Base-by-base conservation (phyloP, 129 eudicot species). In the Sambucus nigra region DNA sequence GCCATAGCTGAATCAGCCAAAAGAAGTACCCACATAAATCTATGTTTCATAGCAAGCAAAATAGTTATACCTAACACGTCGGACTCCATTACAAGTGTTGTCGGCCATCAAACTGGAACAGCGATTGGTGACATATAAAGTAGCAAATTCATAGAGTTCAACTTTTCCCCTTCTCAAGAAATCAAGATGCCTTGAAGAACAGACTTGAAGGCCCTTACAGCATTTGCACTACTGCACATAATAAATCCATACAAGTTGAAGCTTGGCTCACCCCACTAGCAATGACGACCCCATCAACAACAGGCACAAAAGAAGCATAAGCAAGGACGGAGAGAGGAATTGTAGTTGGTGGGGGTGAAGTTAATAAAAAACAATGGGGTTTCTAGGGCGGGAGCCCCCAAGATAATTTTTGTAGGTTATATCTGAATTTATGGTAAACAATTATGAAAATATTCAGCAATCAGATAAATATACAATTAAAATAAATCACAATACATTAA, bases 51-150 rank as follows among this genome's bases (percentile, higher is more conserved):
- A 13, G 73, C 82, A 29, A 91, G 77, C 51, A 94, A 26, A 2
- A 82, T 10, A 5, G 86, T 77, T 17, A 82, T 79, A 26, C 82
- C 86, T 9, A 73, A n/a, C 26, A 91, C 98, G 42, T 85, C 79
- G 0, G 98, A 94, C 72, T 91, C 98, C 98, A 91, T 85, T 45
- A 76, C 25, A 32, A 85, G 72, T 16, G 94, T 83, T 17, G 87
- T 94, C 6, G 98, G 98, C 67, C 85, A 62, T 57, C 85, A 71
- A 55, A 78, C 94, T 47, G 69, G 39, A 28, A 91, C 83, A 13
- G 98, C 98, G 28, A 85, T 82, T 5, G 98, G 98, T 40, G 98
- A 70, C 98, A 91, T 91, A 46, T 91, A 91, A n/a, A 91, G 89
- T 81, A 91, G 64, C 81, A 91, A 60, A 63, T 91, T 91, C 98